Conservation (phyloP, 306 rosid genomes). For the Vigna nakashimae region DNA sequence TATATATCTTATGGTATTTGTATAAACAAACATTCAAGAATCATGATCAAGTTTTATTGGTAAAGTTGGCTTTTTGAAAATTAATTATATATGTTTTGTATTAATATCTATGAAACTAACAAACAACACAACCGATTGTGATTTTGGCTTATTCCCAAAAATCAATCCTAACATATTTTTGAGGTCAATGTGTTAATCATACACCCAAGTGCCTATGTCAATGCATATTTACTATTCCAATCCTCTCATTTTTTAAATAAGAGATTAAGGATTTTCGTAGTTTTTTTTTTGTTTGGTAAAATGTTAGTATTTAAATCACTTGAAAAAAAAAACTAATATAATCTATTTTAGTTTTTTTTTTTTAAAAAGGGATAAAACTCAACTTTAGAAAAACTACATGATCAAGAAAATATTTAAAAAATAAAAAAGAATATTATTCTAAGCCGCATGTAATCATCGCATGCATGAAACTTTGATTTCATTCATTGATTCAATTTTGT, state of each 20-base stretch:
- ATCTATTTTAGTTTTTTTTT: no score
- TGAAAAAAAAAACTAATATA: no score
- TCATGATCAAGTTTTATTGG: not conserved
- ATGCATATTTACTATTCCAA: not conserved
- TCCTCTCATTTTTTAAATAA: no score
- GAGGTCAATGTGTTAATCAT: constrained; percentile 20
- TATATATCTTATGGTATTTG: constrained; percentile 16
- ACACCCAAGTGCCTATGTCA: constrained; percentile 1
- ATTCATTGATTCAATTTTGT: constrained; percentile 1
- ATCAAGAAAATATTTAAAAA: no score
- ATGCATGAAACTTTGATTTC: constrained; percentile 20
- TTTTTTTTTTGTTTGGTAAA: no score
- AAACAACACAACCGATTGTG: constrained; percentile 24
- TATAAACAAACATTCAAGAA: not conserved
- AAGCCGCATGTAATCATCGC: no score
- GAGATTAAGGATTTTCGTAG: no score
- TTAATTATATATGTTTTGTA: not conserved
- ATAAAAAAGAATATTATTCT: no score
- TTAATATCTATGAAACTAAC: constrained; percentile 38
- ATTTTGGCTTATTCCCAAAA: no score
- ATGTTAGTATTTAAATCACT: no score
- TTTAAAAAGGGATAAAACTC: no score
- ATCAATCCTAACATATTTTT: not conserved
- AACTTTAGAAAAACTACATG: no score
- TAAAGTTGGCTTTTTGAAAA: constrained; percentile 16